Evolutionary conservation across 192 early-diverging fungal genomes (phyloP).

Genomic region (Phycomyces blakesleeanus): DNA sequence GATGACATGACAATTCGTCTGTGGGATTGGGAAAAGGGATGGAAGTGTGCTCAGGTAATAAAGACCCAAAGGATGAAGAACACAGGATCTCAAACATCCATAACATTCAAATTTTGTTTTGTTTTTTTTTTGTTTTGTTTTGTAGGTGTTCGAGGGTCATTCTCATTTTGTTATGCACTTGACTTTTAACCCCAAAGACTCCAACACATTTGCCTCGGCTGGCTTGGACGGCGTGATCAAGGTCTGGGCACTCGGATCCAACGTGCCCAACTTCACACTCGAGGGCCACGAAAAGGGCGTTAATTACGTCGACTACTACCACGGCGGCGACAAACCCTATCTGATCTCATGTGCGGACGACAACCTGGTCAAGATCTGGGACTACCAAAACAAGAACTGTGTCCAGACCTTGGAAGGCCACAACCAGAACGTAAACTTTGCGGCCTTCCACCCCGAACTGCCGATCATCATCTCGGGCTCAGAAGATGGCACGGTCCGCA

Average conservation of each 20-base stretch:
- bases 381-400: slow-evolving; percentile 99
- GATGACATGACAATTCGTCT: slow-evolving; percentile 97
- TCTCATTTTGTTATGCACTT: slow-evolving; percentile 97
- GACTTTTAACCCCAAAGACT: slow-evolving; percentile 97
- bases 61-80: neutral
- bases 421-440: slow-evolving; percentile 87
- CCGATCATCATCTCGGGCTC: slow-evolving; percentile 94
- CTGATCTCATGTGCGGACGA: slow-evolving; percentile 95
- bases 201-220: slow-evolving; percentile 98
- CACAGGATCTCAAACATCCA: neutral
- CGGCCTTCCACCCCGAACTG: slow-evolving; percentile 90
- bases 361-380: slow-evolving; percentile 93
- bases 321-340: slow-evolving; percentile 97
- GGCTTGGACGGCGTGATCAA: slow-evolving; percentile 95
- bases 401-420: slow-evolving; percentile 99
- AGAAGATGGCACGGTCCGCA: slow-evolving; percentile 91
- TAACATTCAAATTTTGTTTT: too few relatives aligned
- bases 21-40: slow-evolving; percentile 99
- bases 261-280: slow-evolving; percentile 92
- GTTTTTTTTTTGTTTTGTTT: too few relatives aligned
- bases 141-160: slow-evolving; percentile 94
- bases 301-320: slow-evolving; percentile 97
- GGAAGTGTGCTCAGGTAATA: slow-evolving; percentile 80
- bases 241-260: slow-evolving; percentile 93
- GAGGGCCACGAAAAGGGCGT: slow-evolving; percentile 98